Evolutionary conservation across 306 rosid species (phyloP).

Genomic region (Astragalus glycyphyllos): DNA sequence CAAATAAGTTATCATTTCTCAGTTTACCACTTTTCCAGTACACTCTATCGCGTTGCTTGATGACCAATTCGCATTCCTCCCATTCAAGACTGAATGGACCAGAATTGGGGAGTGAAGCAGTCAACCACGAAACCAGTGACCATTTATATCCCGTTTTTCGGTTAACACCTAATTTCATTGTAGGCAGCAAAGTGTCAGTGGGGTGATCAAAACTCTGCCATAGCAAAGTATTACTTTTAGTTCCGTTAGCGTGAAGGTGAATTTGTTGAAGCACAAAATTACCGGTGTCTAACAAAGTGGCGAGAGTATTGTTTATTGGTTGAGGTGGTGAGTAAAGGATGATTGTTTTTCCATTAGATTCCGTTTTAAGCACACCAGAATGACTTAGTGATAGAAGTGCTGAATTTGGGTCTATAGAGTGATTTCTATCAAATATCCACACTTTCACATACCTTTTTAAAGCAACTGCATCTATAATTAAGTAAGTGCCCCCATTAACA

Average conservation of each 20-base stretch:
- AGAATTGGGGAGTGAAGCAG: accelerated
- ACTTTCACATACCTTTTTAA: accelerated
- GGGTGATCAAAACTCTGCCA: conserved; percentile 50
- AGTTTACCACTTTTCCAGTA: no score
- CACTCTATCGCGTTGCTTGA: no score
- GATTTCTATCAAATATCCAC: conserved; percentile 14
- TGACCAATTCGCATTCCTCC: no score
- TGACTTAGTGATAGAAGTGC: conserved; percentile 5
- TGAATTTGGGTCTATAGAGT: background rate
- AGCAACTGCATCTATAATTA: background rate
- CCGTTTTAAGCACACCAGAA: conserved; percentile 33
- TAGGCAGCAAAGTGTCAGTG: background rate
- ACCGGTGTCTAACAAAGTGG: conserved; percentile 38
- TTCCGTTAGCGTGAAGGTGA: conserved; percentile 18
- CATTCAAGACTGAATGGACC: background rate
- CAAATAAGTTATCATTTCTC: no score
- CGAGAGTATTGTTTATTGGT: background rate
- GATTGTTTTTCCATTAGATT: conserved; percentile 1
- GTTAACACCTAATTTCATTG: conserved; percentile 47
- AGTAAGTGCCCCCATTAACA: background rate
- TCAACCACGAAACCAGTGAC: background rate
- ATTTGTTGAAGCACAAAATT: conserved; percentile 43
- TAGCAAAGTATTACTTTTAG: background rate
- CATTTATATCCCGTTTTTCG: conserved; percentile 3
- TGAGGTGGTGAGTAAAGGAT: conserved; percentile 31